A percentile compares a stretch with the other conserved stretches of the same genome.
phyloP scores from a whole-genome alignment of 2,329 filamentous ascomycete genomes.

The Aspergillus ibericus region DNA sequence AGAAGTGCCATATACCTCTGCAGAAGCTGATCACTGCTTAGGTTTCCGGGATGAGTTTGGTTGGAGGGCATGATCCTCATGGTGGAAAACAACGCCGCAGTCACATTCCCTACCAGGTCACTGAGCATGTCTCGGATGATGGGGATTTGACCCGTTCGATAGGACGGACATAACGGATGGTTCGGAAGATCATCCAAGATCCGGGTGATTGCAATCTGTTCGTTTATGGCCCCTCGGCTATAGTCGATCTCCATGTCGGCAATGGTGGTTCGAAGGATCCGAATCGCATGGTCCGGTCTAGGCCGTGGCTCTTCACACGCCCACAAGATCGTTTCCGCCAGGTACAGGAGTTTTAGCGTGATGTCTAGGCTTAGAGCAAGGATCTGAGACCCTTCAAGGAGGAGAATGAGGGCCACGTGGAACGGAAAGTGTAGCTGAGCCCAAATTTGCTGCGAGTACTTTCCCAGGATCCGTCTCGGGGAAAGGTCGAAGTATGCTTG shows the following conservation, averaged over 20 bases:
- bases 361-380: conserved; percentile 49
- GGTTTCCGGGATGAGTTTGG: conserved; percentile 25
- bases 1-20: conserved; percentile 40
- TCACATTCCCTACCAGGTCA: conserved; percentile 42
- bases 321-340: conserved; percentile 39
- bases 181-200: conserved; percentile 33
- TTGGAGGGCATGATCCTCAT: conserved; percentile 40
- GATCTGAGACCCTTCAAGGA: conserved; percentile 65
- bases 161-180: conserved; percentile 31
- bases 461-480: conserved; percentile 51
- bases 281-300: conserved; percentile 27
- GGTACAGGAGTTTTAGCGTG: conserved; percentile 42
- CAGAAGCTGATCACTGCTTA: conserved; percentile 33
- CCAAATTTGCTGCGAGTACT: conserved; percentile 58
- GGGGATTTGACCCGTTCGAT: conserved; percentile 18
- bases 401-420: conserved; percentile 62
- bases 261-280: conserved; percentile 39
- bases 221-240: conserved; percentile 31
- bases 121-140: conserved; percentile 31
- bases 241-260: conserved; percentile 43
- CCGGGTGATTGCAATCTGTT: conserved; percentile 33
- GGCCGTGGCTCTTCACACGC: conserved; percentile 41
- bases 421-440: conserved; percentile 60
- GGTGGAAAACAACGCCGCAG: conserved; percentile 41
- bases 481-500: conserved; percentile 62